Evolutionary conservation across 495 filamentous ascomycete genomes (phyloP).

Genomic region (Trichoderma reesei): DNA sequence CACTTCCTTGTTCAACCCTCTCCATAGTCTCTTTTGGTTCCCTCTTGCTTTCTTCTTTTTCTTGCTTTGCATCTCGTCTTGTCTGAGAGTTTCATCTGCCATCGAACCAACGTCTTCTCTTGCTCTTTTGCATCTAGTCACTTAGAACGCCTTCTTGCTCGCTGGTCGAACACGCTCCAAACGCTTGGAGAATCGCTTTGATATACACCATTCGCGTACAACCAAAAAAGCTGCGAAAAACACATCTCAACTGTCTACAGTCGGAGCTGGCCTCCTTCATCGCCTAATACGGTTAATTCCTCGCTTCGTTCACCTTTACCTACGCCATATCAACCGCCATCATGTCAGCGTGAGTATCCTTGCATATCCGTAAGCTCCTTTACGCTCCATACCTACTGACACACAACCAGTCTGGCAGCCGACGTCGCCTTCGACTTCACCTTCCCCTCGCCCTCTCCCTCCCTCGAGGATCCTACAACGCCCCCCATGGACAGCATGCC

Average conservation of each 20-base stretch:
- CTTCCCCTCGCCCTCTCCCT: background rate
- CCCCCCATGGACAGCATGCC: constrained; percentile 3
- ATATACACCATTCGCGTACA: constrained; percentile 13
- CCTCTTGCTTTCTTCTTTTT: constrained; percentile 13
- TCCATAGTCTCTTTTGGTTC: constrained; percentile 17
- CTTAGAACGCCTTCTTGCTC: constrained; percentile 20
- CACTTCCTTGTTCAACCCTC: constrained; percentile 15
- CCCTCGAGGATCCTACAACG: background rate
- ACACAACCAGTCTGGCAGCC: background rate
- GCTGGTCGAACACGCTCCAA: constrained; percentile 16
- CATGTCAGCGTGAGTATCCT: constrained; percentile 8
- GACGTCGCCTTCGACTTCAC: constrained; percentile 11
- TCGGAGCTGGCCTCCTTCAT: constrained; percentile 15
- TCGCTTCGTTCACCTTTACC: constrained; percentile 6
- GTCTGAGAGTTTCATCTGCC: background rate
- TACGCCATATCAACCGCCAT: constrained; percentile 8
- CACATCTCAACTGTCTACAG: background rate
- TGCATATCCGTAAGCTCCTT: background rate
- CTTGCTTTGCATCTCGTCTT: background rate
- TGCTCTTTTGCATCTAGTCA: constrained; percentile 14
- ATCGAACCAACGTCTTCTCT: background rate
- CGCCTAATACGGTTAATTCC: constrained; percentile 14
- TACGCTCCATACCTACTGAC: background rate
- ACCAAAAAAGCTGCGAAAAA: constrained; percentile 1
- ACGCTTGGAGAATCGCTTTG: constrained; percentile 10